These are phyloP conservation scores for Abrus precatorius DNA, from an alignment of 306 rosid genomes.

Conservation along the genomic window DNA sequence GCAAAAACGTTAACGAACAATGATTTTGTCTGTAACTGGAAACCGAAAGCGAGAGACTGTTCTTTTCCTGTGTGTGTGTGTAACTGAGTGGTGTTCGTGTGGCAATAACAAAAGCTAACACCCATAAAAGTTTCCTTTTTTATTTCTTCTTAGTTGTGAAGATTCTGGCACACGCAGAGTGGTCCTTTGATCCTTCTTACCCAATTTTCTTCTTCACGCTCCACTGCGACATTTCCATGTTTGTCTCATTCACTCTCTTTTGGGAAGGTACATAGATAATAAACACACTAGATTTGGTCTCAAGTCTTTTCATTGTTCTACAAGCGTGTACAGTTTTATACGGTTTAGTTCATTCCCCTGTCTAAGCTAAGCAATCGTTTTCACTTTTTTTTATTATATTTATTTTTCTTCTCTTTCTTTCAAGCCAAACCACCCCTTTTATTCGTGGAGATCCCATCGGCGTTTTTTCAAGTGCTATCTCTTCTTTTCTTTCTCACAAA, in stretches of 20 bases:
- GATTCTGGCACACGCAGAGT: conserved; percentile 6
- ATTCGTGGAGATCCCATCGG: neutral
- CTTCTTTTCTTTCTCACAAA: neutral
- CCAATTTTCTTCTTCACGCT: neutral
- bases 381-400: neutral
- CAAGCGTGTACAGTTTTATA: conserved; percentile 20
- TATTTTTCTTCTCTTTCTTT: conserved; percentile 13
- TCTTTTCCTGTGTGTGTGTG: conserved; percentile 3
- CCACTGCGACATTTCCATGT: neutral
- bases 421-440: neutral
- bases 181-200: neutral
- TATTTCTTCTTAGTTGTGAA: neutral
- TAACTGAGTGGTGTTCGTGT: neutral
- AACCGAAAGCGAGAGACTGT: conserved; percentile 15
- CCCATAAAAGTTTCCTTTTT: neutral
- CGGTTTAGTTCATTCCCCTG: neutral
- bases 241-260: conserved; percentile 6
- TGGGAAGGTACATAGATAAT: neutral
- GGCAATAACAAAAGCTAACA: conserved; percentile 1
- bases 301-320: conserved; percentile 19
- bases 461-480: conserved; percentile 3
- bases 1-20: conserved; percentile 7
- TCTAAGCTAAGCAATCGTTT: neutral
- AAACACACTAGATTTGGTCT: neutral
- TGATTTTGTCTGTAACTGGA: conserved; percentile 37